Evolutionary conservation across 2,329 filamentous ascomycete genomes (phyloP).

Genomic region (Graphilbum fragrans): DNA sequence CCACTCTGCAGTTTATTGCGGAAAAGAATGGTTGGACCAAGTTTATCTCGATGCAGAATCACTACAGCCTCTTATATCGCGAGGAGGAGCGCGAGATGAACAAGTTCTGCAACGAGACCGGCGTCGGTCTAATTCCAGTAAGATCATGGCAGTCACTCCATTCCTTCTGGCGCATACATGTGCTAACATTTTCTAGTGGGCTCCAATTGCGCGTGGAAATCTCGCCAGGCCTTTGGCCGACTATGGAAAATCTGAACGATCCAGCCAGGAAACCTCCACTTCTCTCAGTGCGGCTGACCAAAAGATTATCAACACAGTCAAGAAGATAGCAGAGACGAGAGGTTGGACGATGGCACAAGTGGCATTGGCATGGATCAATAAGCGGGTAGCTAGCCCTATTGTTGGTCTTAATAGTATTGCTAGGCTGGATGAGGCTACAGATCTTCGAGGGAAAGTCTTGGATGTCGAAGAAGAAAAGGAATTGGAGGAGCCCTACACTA

Average conservation of each 20-base stretch:
- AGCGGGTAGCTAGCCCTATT: slow-evolving; percentile 43
- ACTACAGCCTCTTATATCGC: slow-evolving; percentile 39
- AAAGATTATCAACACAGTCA: slow-evolving; percentile 11
- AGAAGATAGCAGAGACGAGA: slow-evolving; percentile 9
- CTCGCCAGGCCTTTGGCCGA: slow-evolving; percentile 16
- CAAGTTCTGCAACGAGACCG: slow-evolving; percentile 18
- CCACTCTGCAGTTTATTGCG: slow-evolving; percentile 33
- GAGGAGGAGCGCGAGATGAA: slow-evolving; percentile 38
- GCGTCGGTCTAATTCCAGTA: slow-evolving; percentile 24
- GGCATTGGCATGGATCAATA: slow-evolving; percentile 49
- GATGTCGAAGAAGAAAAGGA: slow-evolving; percentile 47
- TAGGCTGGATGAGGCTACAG: slow-evolving; percentile 50
- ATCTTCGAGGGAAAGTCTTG: slow-evolving; percentile 31
- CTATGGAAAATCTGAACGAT: slow-evolving; percentile 6
- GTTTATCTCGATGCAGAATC: slow-evolving; percentile 43
- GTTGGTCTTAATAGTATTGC: slow-evolving; percentile 46
- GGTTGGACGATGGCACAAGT: slow-evolving; percentile 29
- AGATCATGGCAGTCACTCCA: too few species aligned
- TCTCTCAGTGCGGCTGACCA: slow-evolving; percentile 14
- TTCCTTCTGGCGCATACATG: too few species aligned
- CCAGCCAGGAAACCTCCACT: slow-evolving; percentile 9
- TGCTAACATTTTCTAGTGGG: too few species aligned
- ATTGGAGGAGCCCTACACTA: slow-evolving; percentile 49
- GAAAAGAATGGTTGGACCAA: slow-evolving; percentile 40
- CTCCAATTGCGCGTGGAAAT: slow-evolving; percentile 18